Conservation (phyloP, 192 early-diverging fungal species). For the Coemansia furcata region DNA sequence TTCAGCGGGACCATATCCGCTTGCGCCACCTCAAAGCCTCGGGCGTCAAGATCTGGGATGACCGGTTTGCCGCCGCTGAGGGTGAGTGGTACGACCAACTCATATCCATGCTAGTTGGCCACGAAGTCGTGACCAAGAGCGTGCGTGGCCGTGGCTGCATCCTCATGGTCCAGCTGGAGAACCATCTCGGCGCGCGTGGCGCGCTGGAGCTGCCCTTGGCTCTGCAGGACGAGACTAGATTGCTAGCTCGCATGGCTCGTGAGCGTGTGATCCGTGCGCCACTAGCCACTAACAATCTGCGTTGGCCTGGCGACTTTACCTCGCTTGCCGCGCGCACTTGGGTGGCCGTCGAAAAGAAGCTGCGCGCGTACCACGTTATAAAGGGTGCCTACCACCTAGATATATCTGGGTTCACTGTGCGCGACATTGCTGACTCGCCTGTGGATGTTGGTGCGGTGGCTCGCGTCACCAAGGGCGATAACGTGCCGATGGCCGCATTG, state of each 20-base stretch:
- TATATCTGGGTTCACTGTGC: conserved; percentile 30
- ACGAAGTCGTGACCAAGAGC: conserved; percentile 71
- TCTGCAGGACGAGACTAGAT: conserved; percentile 76
- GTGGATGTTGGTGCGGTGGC: conserved; percentile 22
- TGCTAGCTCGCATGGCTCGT: conserved; percentile 71
- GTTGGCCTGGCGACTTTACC: conserved; percentile 38
- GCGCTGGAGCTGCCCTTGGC: conserved; percentile 65
- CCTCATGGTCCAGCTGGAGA: conserved; percentile 79
- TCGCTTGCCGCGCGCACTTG: conserved; percentile 21
- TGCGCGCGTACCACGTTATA: conserved; percentile 31
- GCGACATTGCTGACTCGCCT: conserved; percentile 23
- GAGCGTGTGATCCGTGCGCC: conserved; percentile 76
- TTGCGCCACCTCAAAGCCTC: conserved; percentile 68
- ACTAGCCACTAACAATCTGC: conserved; percentile 78
- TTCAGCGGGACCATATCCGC: conserved; percentile 67
- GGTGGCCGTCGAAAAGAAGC: conserved; percentile 24
- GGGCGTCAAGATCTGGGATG: conserved; percentile 68
- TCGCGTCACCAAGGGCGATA: conserved; percentile 26
- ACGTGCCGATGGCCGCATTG: conserved; percentile 40
- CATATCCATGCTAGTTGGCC: conserved; percentile 68
- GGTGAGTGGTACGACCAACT: conserved; percentile 75
- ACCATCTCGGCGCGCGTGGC: conserved; percentile 66
- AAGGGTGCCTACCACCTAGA: conserved; percentile 26
- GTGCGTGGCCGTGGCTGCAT: conserved; percentile 63
- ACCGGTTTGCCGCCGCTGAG: conserved; percentile 65